Evolutionary conservation across 345 rosid genomes (phyloP), one percentile per base, ranked within the genome.

Genomic region (Melaleuca quinquenervia): DNA sequence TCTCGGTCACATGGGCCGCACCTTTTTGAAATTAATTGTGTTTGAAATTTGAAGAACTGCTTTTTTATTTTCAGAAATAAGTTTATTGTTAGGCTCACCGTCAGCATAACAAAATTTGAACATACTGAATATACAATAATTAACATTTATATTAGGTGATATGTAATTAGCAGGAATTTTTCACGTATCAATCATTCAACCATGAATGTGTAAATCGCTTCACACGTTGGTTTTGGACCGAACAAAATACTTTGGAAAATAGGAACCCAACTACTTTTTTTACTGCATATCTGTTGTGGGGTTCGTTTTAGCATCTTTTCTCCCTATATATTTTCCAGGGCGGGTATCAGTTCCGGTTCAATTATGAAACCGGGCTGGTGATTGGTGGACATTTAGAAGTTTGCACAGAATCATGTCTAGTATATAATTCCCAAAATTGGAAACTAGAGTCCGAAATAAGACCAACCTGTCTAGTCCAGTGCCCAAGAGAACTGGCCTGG

Each of bases 121-220:
- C 64, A 26, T 1, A 1, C 14, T 58, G 2, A 58, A 13, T 6
- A n/a, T 58, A 58, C 8, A 0, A 58, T 58, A 29, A n/a, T 58
- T 58, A 58, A 58, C 32, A n/a, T 58, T 11, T 55, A 55, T 58
- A 58, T 26, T 58, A 58, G 64, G 2, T 0, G 16, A 58, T 58
- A 58, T 58, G 11, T 26, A 58, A 58, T 16, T n/a, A 12, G 16
- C 32, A 0, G 6, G 26, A 58, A 26, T n/a, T 58, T 58, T 58
- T 58, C 8, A n/a, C 3, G 2, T 1, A 32, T 12, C 32, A 11
- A 12, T 7, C 7, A 0, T 11, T 6, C 64, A 58, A 27, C 11
- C 0, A 1, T 58, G 32, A 58, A 26, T 58, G 27, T n/a, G 26
- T 26, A 26, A 58, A 11, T 58, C 3, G 11, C 26, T 58, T 58